phyloP scores from a whole-genome alignment of 805 yeast genomes.

The Schizosaccharomyces pombe region DNA sequence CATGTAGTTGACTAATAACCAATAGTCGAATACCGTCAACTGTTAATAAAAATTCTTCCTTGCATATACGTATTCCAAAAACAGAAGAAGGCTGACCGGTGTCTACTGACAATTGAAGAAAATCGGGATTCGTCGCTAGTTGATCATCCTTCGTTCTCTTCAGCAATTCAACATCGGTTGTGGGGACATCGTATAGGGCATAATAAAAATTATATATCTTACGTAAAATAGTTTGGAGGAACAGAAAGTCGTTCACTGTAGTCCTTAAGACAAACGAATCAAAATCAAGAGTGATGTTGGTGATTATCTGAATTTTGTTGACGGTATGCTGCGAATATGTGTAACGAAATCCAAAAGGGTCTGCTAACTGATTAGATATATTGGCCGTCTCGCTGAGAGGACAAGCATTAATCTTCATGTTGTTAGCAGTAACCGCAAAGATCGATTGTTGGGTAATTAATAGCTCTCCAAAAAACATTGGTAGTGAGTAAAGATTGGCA shows the following conservation, averaged over 20 bases:
- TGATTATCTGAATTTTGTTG: constrained; percentile 37
- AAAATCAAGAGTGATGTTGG: constrained; percentile 42
- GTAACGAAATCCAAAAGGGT: constrained; percentile 65
- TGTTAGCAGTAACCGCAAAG: constrained; percentile 41
- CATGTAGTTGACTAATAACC: constrained; percentile 74
- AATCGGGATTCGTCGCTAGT: no score
- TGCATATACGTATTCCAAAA: constrained; percentile 12
- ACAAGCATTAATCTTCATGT: constrained; percentile 68
- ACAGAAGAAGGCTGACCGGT: background rate
- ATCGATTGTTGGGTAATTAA: constrained; percentile 45
- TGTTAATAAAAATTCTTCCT: constrained; percentile 42
- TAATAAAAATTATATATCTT: constrained; percentile 35
- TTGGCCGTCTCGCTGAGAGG: constrained; percentile 46
- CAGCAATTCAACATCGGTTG: background rate
- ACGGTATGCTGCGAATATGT: constrained; percentile 36
- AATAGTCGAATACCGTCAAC: constrained; percentile 62
- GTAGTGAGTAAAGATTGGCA: constrained; percentile 60
- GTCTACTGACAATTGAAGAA: no score
- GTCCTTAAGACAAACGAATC: constrained; percentile 66
- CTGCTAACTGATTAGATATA: constrained; percentile 47
- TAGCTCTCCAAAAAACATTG: constrained; percentile 65
- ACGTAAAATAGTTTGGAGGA: constrained; percentile 53
- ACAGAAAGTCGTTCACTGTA: constrained; percentile 62
- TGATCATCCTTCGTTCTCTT: background rate
- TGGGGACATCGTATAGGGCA: background rate